Evolutionary conservation across 2,329 filamentous ascomycete species (phyloP).

Genomic region (Aotearoamyces nothofagi): DNA sequence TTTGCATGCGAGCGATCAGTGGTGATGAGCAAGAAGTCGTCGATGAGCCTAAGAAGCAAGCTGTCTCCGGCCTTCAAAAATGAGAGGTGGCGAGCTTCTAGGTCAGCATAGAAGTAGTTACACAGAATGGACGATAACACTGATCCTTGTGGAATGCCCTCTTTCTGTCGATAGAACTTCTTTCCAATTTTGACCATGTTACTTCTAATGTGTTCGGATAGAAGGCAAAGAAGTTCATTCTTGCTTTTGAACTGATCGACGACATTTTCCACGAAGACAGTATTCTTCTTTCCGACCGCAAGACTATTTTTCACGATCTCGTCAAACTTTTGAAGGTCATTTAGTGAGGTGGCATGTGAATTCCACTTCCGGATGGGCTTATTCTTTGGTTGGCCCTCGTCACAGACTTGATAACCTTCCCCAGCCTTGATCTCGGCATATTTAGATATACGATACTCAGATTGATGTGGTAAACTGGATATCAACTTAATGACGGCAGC

Average conservation of each 20-base stretch:
- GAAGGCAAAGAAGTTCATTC: conserved; percentile 47
- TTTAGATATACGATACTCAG: conserved; percentile 55
- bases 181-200: conserved; percentile 85
- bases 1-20: conserved; percentile 49
- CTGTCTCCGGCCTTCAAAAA: conserved; percentile 48
- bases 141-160: conserved; percentile 87
- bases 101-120: conserved; percentile 88
- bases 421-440: conserved; percentile 55
- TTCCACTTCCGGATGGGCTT: conserved; percentile 17
- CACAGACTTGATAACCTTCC: conserved; percentile 9
- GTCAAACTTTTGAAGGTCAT: conserved; percentile 16
- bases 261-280: conserved; percentile 62
- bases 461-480: conserved; percentile 34
- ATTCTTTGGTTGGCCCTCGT: neutral
- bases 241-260: conserved; percentile 40
- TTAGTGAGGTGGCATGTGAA: conserved; percentile 13
- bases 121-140: conserved; percentile 76
- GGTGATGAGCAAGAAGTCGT: conserved; percentile 87
- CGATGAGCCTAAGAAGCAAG: conserved; percentile 68
- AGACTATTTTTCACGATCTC: conserved; percentile 13
- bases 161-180: conserved; percentile 73
- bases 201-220: conserved; percentile 64
- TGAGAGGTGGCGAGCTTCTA: conserved; percentile 53
- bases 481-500: conserved; percentile 54
- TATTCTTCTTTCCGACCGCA: conserved; percentile 32